Base-by-base conservation (phyloP, 228 moss, liverwort and hornwort species). In the Sphagnum fallax region DNA sequence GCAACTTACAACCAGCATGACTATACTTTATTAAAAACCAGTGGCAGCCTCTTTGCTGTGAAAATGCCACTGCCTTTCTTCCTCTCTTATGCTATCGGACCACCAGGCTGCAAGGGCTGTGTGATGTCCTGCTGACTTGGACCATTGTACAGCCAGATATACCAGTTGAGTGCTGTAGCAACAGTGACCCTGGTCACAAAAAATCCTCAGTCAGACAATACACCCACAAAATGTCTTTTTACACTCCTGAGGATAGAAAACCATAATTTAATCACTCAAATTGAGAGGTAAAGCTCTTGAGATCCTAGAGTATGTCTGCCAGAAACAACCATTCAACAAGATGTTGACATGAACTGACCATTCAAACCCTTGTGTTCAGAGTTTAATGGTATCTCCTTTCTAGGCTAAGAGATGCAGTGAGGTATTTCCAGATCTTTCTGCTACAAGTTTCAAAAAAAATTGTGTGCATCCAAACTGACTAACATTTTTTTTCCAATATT, bases 71-170 rank as follows among this genome's bases (percentile, higher is more conserved):
- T 32, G 32, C 32, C 2, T 32, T 32, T 32, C 32, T 32, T 32
- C 32, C 32, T 32, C 32, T 32, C 32, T 32, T 32, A 32, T 32
- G 32, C 32, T 32, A 2, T 2, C 32, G 1, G 32, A 32, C 81
- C 66, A 11, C 73, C 72, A 16, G 76, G 72, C 16, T 72, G 79
- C 77, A 95, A 76, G 6, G 90, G 87, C 57, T 82, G 75, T 16
- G 82, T 87, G 50, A 85, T 73, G 12, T 82, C 95, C 6, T 81
- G 72, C 71, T 67, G 66, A 48, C 61, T 66, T 4, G 57, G 67
- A 53, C 72, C 73, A 64, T 96, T 97, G 70, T 92, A 70, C 73
- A 49, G 6, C 83, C 81, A 87, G 67, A 97, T 93, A 58, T 77
- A 88, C 15, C 57, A 76, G 55, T 90, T 97, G 16, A 97, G 79